Percentiles rank a stretch among this genome's conserved stretches.
Evolutionary conservation across 176 grass and related monocot genomes (phyloP).

Genomic region (Dactylis glomerata): DNA sequence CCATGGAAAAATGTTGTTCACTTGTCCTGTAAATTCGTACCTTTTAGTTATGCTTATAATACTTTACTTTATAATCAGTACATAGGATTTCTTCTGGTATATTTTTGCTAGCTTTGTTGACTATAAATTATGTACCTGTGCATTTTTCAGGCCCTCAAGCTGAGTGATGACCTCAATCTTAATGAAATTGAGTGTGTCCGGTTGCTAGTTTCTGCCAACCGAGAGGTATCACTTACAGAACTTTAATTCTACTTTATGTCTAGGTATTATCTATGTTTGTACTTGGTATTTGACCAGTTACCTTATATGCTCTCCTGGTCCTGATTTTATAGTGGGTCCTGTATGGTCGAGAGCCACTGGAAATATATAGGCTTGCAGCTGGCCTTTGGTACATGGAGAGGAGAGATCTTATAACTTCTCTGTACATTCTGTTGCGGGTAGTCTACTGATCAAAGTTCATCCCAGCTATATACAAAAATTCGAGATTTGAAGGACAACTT

Average conservation of each 20-base stretch:
- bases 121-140: constrained; percentile 1
- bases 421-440: constrained; percentile 94
- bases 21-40: background rate
- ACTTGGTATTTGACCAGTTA: constrained; percentile 25
- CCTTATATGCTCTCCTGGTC: constrained; percentile 2
- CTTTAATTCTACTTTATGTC: background rate
- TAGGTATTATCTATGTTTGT: background rate
- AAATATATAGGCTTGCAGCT: constrained; percentile 86
- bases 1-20: background rate
- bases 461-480: background rate
- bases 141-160: constrained; percentile 71
- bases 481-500: constrained; percentile 4
- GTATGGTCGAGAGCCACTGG: constrained; percentile 78
- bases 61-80: background rate
- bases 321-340: constrained; percentile 73
- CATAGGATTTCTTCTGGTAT: background rate
- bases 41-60: background rate
- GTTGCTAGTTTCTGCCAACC: constrained; percentile 84
- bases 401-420: constrained; percentile 92
- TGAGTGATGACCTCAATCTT: constrained; percentile 96
- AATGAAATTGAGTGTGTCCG: constrained; percentile 95
- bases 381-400: constrained; percentile 99
- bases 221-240: constrained; percentile 56
- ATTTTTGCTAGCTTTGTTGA: background rate
- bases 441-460: background rate